Evolutionary conservation across 176 grass and related monocot species (phyloP).

Genomic region (Alopecurus myosuroides): DNA sequence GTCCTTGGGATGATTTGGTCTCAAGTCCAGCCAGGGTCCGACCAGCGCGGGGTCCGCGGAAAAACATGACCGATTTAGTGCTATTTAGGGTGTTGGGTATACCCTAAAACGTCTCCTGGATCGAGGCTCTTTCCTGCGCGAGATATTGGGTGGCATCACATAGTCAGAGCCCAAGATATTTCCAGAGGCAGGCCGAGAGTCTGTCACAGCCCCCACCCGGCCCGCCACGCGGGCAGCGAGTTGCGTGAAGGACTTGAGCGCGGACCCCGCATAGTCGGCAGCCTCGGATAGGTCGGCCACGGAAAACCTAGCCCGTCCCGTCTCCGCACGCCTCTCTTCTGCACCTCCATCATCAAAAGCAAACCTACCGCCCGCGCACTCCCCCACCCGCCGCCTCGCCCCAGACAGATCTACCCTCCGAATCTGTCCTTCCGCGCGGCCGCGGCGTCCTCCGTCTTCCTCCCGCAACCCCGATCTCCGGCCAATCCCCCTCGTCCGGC

Average conservation of each 20-base stretch:
- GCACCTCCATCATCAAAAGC: constrained; percentile 12
- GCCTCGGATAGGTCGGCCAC: constrained; percentile 10
- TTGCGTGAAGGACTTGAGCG: not conserved
- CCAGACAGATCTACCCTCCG: constrained; percentile 20
- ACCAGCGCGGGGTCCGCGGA: no score
- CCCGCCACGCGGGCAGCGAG: not conserved
- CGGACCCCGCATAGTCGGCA: not conserved
- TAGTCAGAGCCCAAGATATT: no score
- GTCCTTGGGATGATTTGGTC: no score
- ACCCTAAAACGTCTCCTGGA: no score
- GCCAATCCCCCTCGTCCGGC: not conserved
- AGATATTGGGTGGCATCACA: no score
- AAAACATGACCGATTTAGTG: no score
- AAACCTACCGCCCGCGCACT: not conserved
- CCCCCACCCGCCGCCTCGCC: constrained; percentile 23
- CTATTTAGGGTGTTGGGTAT: no score
- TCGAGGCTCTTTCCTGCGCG: no score
- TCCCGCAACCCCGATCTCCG: not conserved
- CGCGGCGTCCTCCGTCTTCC: constrained; percentile 1
- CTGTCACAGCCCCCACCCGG: not conserved
- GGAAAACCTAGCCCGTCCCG: not conserved
- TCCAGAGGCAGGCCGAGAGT: not conserved
- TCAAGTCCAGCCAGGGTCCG: no score
- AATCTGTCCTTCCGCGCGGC: not conserved
- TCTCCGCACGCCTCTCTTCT: not conserved